Base-by-base conservation (phyloP, 352 stramenopile species). In the Thalassiosira exigua region DNA sequence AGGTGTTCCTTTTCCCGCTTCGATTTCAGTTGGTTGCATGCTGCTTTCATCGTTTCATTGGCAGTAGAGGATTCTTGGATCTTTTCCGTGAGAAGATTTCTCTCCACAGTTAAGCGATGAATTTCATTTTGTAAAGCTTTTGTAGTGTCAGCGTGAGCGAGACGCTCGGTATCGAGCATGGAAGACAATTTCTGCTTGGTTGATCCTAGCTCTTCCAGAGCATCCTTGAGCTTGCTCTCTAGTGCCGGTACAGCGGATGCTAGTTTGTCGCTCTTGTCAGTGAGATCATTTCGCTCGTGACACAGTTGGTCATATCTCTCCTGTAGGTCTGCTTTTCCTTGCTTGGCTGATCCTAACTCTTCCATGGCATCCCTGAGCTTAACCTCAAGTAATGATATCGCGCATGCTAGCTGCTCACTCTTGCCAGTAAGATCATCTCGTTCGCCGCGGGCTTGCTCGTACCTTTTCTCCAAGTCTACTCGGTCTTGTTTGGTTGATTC, bases 251-350 rank as follows among this genome's bases (percentile, higher is more conserved):
- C 2, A 52, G 1, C 39, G 17, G 36, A 30, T 62, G 39, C 11
- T 52, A 72, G 62, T 33, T 60, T 36, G n/a, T 62, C 26, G 57
- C 22, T 52, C 29, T 69, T 59, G 2, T 21, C 11, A 42, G n/a
- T 48, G 5, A 72, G 48, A 32, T 62, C n/a, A 57, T 75, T 29
- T 56, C 66, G 68, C 27, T 76, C 68, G 24, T 21, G 68, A 57
- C 68, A 76, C 39, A 54, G 54, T 17, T 22, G 19, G 4, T 54
- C 42, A 69, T 69, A 62, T 41, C 39, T 42, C 51, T 76, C 30
- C 50, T 60, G 5, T 21, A 56, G n/a, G 5, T 56, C 46, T 14
- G 7, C 36, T 44, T 44, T 44, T 7, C 7, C 36, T 44, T 44
- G 36, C n/a, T 66, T 66, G 12, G 57, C 27, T 50, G 29, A 51